Evolutionary conservation across 2,329 filamentous ascomycete genomes (phyloP), one percentile per base, ranked within the genome.

Genomic region (Geosmithia flava): DNA sequence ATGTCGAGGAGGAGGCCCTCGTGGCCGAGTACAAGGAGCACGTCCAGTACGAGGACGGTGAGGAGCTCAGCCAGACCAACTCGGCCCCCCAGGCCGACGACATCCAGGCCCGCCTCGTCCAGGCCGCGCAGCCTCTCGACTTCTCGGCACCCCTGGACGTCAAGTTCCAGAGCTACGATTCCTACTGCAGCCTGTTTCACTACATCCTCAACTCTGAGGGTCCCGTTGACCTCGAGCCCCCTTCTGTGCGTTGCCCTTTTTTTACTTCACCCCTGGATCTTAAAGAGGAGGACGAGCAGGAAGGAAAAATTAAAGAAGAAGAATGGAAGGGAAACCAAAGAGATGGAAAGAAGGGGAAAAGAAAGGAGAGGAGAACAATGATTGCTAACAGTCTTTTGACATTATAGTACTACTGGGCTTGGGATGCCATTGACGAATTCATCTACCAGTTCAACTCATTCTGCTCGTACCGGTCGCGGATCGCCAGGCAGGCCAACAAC

Each of bases 381-480:
- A 37, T 33, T 13, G 42, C 46, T 41, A 15, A 44, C 42, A 27
- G 10, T n/a, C 4, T 7, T 45, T 17, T 48, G 45, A 43, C n/a
- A n/a, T n/a, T 27, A 37, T 65, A 97, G 88, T 94, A 95, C 73
- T 96, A 91, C 75, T 98, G 93, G 93, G 93, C 93, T 42, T 98
- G 93, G 93, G 93, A 98, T 68, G 91, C 97, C 57, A 96, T 98
- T 70, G 93, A 98, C 68, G 93, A 98, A 70, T 98, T 98, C 75
- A 97, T 98, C 72, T 98, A 98, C 76, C 93, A 98, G 69, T 98
- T 98, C 78, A 96, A 98, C 77, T 94, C 90, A 51, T 98, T 98
- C 77, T 97, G 89, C 67, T 88, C 89, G 53, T 96, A 96, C 78
- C 83, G 93, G 62, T 89, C 94, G 68, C 84, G 89, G 56, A 82